Evolutionary conservation across 2,329 filamentous ascomycete genomes (phyloP).

Genomic region (Akanthomyces lecanii): DNA sequence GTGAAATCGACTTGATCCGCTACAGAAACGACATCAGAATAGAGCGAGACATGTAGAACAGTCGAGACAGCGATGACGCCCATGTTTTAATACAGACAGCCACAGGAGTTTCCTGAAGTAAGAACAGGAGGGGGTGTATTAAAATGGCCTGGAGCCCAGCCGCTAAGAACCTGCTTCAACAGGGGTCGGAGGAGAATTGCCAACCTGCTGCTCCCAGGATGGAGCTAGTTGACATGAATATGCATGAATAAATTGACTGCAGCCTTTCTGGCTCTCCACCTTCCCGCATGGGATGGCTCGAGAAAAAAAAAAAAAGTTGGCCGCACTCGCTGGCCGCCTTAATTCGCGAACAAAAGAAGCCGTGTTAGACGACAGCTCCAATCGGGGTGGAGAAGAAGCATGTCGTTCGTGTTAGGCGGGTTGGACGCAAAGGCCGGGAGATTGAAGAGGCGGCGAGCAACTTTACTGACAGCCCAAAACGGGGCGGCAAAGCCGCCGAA

Average conservation of each 20-base stretch:
- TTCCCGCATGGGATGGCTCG: not conserved
- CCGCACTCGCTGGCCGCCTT: not conserved
- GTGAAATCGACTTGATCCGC: not conserved
- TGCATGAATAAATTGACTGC: not conserved
- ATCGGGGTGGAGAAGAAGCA: not conserved
- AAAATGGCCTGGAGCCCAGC: not conserved
- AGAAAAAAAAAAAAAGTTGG: not conserved
- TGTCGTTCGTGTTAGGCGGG: no score
- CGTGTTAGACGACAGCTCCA: not conserved
- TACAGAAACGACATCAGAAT: not conserved
- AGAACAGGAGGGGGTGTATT: not conserved
- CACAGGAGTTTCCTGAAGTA: not conserved
- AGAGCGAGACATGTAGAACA: no score
- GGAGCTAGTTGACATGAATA: not conserved
- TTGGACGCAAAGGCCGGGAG: not conserved
- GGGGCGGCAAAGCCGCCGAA: no score
- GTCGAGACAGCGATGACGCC: no score
- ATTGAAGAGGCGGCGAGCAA: not conserved
- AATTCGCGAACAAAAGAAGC: not conserved
- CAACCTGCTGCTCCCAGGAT: not conserved
- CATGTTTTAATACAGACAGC: not conserved
- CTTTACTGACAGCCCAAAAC: no score
- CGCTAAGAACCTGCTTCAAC: not conserved
- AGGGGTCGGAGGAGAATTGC: not conserved
- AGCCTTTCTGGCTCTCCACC: not conserved